A percentile compares a stretch with the other conserved stretches of the same genome.
These are phyloP conservation scores for Arthroderma uncinatum DNA, from an alignment of 2,329 filamentous ascomycete genomes.

Conservation along the genomic window DNA sequence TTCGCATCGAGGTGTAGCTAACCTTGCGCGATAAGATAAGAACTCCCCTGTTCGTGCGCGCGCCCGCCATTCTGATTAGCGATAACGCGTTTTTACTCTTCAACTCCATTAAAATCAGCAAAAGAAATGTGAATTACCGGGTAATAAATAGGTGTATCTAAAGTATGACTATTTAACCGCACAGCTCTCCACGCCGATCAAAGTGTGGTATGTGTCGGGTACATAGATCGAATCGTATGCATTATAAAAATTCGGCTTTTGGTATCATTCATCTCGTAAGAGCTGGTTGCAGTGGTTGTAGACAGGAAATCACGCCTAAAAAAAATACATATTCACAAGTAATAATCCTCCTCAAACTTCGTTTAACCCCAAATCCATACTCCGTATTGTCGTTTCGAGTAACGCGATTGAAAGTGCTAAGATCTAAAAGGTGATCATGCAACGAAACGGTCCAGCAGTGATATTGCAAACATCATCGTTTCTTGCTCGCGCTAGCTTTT, in stretches of 20 bases:
- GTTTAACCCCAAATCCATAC: background rate
- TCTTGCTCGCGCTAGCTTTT: constrained; percentile 26
- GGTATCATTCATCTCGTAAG: background rate
- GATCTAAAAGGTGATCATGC: background rate
- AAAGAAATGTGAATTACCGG: background rate
- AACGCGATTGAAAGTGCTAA: background rate
- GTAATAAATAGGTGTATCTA: background rate
- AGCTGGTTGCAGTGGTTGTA: background rate
- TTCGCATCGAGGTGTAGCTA: background rate
- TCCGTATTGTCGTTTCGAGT: background rate
- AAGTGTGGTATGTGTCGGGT: background rate
- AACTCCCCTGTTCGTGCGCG: background rate
- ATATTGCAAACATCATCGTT: constrained; percentile 1
- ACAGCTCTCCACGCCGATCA: background rate
- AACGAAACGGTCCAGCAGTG: background rate
- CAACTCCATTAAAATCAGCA: background rate
- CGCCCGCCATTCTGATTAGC: constrained; percentile 2
- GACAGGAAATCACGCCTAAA: background rate
- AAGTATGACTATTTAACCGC: background rate
- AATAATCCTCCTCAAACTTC: background rate
- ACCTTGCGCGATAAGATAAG: background rate
- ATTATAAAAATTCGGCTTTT: background rate
- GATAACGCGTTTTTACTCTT: background rate
- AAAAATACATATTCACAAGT: background rate
- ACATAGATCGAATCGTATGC: background rate